Evolutionary conservation across 2,329 filamentous ascomycete species (phyloP), one percentile per base, ranked within the genome.

Genomic region (Aspergillus clavatus): DNA sequence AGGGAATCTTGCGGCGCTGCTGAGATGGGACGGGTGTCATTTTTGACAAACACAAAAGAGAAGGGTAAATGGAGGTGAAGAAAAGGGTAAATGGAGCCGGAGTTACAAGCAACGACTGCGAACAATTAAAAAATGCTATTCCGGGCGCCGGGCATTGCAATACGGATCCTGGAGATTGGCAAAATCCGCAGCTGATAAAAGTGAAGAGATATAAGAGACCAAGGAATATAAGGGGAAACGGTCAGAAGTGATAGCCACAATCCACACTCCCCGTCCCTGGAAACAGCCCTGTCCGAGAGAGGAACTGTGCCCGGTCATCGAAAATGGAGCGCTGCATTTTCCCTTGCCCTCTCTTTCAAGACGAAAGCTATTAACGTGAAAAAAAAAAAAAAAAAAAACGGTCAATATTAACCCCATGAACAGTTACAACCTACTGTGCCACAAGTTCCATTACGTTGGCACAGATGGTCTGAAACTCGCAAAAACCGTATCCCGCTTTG

Each of bases 1-100:
- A 66, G 63, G 63, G 63, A 67, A 65, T 67, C 61, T 67, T 66
- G 63, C 61, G 63, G 63, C 61, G 62, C 60, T 66, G 63, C 57
- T 62, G 55, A 62, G 56, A 63, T 60, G 55, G 59, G 57, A 59
- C 57, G 56, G 58, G 51, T 55, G 56, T 54, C 54, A 57, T 56
- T n/a, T n/a, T 50, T 52, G 53, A 55, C 45, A 52, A 51, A 58
- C 46, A 53, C 46, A 44, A 45, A 55, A 46, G 39, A 45, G 39
- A 46, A 38, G 39, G 39, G 38, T 43, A 51, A 45, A 46, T 35
- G 45, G 43, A 42, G 47, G 48, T 31, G 50, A 51, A 55, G 50
- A 46, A 48, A 51, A 46, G 51, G 46, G 49, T 55, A n/a, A n/a
- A n/a, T 53, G 59, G 57, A 57, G 55, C 53, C 52, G 53, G 50